Evolutionary conservation across 805 yeast genomes (phyloP).

Genomic region (Metschnikowia continentalis): DNA sequence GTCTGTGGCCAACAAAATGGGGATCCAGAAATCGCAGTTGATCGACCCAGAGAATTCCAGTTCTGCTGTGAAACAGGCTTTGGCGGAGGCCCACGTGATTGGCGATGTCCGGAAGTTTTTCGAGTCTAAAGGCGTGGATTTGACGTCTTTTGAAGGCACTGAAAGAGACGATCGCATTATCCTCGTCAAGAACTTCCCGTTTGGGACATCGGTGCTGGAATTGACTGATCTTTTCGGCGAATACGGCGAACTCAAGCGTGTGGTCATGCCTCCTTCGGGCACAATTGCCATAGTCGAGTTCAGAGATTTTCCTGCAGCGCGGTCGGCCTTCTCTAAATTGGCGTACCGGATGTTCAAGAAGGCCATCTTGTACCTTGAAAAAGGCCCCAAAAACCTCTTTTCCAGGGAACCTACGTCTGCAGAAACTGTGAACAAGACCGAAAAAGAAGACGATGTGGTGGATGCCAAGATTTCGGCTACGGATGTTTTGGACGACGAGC

Average conservation of each 20-base stretch:
- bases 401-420: constrained; percentile 50
- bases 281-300: constrained; percentile 93
- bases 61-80: constrained; percentile 93
- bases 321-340: constrained; percentile 83
- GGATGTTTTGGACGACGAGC: constrained; percentile 34
- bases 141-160: constrained; percentile 58
- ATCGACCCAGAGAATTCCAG: constrained; percentile 82
- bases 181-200: constrained; percentile 86
- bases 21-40: constrained; percentile 75
- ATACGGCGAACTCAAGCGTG: constrained; percentile 73
- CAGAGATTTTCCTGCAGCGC: constrained; percentile 75
- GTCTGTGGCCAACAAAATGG: constrained; percentile 80
- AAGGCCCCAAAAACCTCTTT: constrained; percentile 85
- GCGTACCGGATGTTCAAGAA: constrained; percentile 86
- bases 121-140: constrained; percentile 80
- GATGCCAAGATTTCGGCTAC: constrained; percentile 42
- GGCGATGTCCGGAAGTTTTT: constrained; percentile 87
- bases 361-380: constrained; percentile 83
- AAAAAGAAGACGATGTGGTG: constrained; percentile 14
- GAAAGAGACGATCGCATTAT: constrained; percentile 79
- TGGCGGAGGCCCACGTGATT: constrained; percentile 94
- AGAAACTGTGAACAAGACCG: constrained; percentile 19
- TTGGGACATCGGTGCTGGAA: constrained; percentile 77
- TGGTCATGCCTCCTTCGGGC: constrained; percentile 94
- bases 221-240: constrained; percentile 75